Evolutionary conservation across 352 stramenopile species (phyloP), one percentile per base, ranked within the genome.

Genomic region (Globisporangium perplexum): DNA sequence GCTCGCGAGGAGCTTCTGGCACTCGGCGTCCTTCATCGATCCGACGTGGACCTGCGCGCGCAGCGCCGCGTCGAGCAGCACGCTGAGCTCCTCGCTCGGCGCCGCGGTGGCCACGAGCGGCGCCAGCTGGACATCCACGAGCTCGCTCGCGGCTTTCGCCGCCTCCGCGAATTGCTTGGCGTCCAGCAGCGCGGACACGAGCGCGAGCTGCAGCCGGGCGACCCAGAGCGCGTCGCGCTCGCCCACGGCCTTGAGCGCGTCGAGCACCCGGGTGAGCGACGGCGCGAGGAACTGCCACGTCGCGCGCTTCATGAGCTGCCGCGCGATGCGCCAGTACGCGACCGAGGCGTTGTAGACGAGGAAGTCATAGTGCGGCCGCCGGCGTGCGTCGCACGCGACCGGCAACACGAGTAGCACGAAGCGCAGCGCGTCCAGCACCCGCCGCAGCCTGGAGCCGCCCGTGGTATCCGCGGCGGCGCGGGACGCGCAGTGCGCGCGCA

Each of bases 301-400:
- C 4, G 73, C 71, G 14, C 66, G 63, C 51, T 93, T 93, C 72
- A 97, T 91, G 26, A 95, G 67, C 52, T 85, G 75, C 5, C 88
- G 69, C 45, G 83, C 72, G 47, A 96, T 76, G 20, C 82, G 79
- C 88, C 88, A 97, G 50, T 91, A 93, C 28, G 77, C 74, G 12
- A 96, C 74, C 0, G 83, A 95, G 12, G 83, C 83, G 51, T 97
- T 97, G 82, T 96, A 96, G 50, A 96, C 72, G 17, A 97, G 72
- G 55, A 96, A 97, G 50, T 95, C 77, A 68, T 97, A 97, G 12
- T 64, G 59, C 12, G 78, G 76, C 0, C 84, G 76, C 7, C 83
- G 83, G 18, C 59, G 68, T 1, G 65, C 55, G 22, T 90, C 71
- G 2, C 67, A 74, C 18, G 85, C 86, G 23, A 96, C 76, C 1